Evolutionary conservation across 768 basidiomycete species (phyloP).

Genomic region (Boletales sp.): DNA sequence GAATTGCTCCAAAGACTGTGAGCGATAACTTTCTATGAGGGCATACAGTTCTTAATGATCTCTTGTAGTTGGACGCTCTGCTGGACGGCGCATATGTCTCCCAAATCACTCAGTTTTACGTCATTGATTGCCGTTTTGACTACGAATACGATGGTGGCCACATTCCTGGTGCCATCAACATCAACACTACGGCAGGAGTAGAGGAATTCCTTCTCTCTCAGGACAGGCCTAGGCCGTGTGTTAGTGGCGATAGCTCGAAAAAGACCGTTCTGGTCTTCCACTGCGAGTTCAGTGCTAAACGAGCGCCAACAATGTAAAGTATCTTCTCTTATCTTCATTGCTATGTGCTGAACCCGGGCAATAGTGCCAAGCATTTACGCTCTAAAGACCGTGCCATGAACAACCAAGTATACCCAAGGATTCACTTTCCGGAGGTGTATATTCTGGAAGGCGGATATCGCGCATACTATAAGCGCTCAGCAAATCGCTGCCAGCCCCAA

Average conservation of each 20-base stretch:
- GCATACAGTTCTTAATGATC: background rate
- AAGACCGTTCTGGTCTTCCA: constrained; percentile 94
- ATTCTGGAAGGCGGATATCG: constrained; percentile 96
- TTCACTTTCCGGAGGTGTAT: constrained; percentile 96
- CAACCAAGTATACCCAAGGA: constrained; percentile 83
- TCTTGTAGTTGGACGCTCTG: constrained; percentile 66
- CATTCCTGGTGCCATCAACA: constrained; percentile 86
- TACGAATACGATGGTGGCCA: constrained; percentile 96
- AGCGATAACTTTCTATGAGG: constrained; percentile 24
- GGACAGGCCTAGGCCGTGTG: constrained; percentile 59
- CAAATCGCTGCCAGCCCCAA: constrained; percentile 70
- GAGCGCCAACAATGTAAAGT: constrained; percentile 92
- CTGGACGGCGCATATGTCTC: constrained; percentile 70
- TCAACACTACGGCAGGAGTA: constrained; percentile 75
- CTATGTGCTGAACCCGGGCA: constrained; percentile 3
- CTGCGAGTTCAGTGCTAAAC: constrained; percentile 94
- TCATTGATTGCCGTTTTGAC: constrained; percentile 97
- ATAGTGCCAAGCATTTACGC: constrained; percentile 89
- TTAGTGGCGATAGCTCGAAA: constrained; percentile 67
- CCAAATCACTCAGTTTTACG: constrained; percentile 62
- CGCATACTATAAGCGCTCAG: constrained; percentile 71
- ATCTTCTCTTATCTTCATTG: background rate
- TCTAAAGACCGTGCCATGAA: constrained; percentile 88
- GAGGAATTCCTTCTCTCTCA: constrained; percentile 76
- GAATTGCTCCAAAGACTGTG: constrained; percentile 79